phyloP scores from a whole-genome alignment of 73 alveolate genomes.

The Paramecium primaurelia region DNA sequence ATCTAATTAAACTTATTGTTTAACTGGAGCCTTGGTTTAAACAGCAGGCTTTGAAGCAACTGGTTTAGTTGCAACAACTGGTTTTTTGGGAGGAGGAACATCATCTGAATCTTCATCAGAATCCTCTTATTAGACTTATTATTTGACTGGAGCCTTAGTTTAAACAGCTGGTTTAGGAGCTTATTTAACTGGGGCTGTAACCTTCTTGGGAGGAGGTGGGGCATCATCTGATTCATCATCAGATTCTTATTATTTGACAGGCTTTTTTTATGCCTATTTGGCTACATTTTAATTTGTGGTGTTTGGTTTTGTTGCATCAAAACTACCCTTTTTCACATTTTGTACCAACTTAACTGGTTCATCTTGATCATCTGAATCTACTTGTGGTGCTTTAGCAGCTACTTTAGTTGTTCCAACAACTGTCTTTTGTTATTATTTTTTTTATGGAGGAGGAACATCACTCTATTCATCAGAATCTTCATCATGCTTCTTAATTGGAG shows the following conservation, averaged over 20 bases:
- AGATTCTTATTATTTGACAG: background rate
- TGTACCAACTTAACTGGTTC: conserved; percentile 6
- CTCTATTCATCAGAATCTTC: background rate
- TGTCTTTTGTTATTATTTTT: background rate
- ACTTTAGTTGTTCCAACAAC: background rate
- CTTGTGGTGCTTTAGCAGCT: background rate
- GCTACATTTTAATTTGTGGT: conserved; percentile 6
- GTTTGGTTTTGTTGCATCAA: conserved; percentile 17
- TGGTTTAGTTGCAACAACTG: background rate
- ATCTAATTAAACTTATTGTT: background rate
- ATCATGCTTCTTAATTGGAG: background rate
- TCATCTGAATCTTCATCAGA: conserved; percentile 48
- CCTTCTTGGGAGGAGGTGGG: conserved; percentile 10
- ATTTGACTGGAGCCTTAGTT: background rate
- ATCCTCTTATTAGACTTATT: background rate
- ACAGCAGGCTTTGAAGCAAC: background rate
- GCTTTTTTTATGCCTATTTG: background rate
- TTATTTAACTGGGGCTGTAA: background rate
- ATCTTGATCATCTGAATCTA: background rate
- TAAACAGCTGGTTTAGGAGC: background rate
- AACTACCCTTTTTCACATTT: background rate
- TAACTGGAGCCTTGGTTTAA: conserved; percentile 33
- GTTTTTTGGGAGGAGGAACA: conserved; percentile 50
- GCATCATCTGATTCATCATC: conserved; percentile 33
- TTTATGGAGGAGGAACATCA: conserved; percentile 3